Conservation (phyloP, 306 rosid genomes). For the Canavalia ensiformis region DNA sequence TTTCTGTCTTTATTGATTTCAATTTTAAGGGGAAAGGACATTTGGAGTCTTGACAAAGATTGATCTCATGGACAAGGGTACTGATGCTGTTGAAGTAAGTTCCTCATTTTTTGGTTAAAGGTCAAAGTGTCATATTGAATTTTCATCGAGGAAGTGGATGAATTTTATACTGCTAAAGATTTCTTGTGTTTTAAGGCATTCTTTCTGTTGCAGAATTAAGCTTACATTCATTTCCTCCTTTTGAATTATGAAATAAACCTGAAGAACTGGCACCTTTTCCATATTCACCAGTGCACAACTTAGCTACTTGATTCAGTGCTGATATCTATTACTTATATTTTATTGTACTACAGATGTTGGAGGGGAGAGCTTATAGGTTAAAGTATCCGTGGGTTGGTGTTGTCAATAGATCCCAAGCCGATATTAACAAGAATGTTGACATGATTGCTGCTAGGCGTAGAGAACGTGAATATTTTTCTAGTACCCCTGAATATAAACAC, state of each 20-base stretch:
- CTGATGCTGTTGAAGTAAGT: constrained; percentile 96
- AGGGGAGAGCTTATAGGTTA: constrained; percentile 80
- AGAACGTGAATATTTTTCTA: constrained; percentile 84
- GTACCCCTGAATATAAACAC: constrained; percentile 89
- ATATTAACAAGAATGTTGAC: constrained; percentile 94
- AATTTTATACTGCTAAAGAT: neutral
- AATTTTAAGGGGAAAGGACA: constrained; percentile 88
- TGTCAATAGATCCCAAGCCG: constrained; percentile 90
- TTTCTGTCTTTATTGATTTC: neutral
- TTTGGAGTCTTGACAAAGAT: constrained; percentile 94
- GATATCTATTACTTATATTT: constrained; percentile 26
- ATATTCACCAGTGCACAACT: neutral
- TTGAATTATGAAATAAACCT: neutral
- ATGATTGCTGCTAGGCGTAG: constrained; percentile 98
- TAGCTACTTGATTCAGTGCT: constrained; percentile 1
- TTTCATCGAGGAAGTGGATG: constrained; percentile 10
- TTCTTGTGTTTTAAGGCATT: constrained; percentile 35
- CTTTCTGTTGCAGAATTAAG: constrained; percentile 23
- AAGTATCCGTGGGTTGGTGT: constrained; percentile 97
- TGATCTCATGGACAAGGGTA: constrained; percentile 99
- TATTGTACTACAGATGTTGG: constrained; percentile 70
- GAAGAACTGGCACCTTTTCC: neutral
- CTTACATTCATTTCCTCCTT: neutral
- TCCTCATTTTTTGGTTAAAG: constrained; percentile 12
- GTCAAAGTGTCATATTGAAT: neutral